These are phyloP conservation scores for Trichoderma atrobrunneum DNA, from an alignment of 2,329 filamentous ascomycete genomes.

Conservation along the genomic window DNA sequence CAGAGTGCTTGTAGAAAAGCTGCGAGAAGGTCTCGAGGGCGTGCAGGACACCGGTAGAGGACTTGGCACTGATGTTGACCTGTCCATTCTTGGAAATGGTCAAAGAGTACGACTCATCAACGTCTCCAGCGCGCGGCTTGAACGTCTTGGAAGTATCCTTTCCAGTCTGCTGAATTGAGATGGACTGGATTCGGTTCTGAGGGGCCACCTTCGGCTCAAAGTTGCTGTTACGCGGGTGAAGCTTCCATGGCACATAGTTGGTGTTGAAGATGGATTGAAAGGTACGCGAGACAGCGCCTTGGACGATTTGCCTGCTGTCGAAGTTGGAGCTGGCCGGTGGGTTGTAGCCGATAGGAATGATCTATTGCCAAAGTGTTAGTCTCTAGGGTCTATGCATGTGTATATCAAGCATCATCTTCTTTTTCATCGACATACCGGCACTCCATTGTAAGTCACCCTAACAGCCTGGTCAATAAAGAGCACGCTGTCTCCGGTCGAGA, in stretches of 20 bases:
- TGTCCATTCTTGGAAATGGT: conserved; percentile 56
- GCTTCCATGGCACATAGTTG: conserved; percentile 77
- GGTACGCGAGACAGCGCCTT: conserved; percentile 57
- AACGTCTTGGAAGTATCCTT: conserved; percentile 53
- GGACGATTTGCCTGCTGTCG: conserved; percentile 52
- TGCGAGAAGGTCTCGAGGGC: conserved; percentile 74
- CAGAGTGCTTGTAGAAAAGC: conserved; percentile 71
- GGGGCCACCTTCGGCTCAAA: conserved; percentile 58
- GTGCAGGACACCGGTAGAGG: conserved; percentile 66
- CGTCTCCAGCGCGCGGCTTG: conserved; percentile 59
- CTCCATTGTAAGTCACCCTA: conserved; percentile 56
- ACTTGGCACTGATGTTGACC: conserved; percentile 61
- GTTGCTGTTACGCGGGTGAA: conserved; percentile 60
- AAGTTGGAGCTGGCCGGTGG: conserved; percentile 40
- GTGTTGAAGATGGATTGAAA: conserved; percentile 62
- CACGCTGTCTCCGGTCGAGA: conserved; percentile 50
- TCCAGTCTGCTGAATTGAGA: conserved; percentile 63
- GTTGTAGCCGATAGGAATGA: conserved; percentile 45
- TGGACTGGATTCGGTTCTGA: conserved; percentile 50
- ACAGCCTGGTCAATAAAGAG: conserved; percentile 54
- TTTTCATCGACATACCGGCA: neutral
- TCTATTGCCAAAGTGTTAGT: conserved; percentile 37
- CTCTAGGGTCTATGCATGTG: neutral
- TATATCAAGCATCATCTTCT: neutral
- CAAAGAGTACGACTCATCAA: conserved; percentile 76